Evolutionary conservation across 2,329 filamentous ascomycete genomes (phyloP).

Genomic region (Huntiella abstrusa): DNA sequence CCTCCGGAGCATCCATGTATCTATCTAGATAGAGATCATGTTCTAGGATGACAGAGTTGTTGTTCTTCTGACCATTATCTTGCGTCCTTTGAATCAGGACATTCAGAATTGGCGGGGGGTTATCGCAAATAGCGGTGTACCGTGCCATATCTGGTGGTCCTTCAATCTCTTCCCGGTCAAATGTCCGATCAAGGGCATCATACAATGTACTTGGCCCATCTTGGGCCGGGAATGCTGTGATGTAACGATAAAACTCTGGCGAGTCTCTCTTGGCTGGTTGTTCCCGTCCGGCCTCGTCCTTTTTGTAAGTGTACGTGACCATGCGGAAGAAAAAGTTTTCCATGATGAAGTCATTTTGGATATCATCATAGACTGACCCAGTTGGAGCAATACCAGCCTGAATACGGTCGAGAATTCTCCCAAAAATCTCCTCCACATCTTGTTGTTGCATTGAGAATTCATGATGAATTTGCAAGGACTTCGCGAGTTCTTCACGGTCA

Average conservation of each 20-base stretch:
- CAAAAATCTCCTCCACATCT: slow-evolving; percentile 90
- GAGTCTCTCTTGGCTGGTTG: slow-evolving; percentile 11
- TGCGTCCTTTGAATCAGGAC: slow-evolving; percentile 74
- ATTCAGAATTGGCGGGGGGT: slow-evolving; percentile 70
- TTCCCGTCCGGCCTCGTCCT: slow-evolving; percentile 18
- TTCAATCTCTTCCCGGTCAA: slow-evolving; percentile 59
- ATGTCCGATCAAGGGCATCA: slow-evolving; percentile 66
- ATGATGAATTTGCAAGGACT: slow-evolving; percentile 20
- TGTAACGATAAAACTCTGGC: slow-evolving; percentile 36
- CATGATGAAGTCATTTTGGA: slow-evolving; percentile 68
- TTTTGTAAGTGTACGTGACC: slow-evolving; percentile 39
- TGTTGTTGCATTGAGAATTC: slow-evolving; percentile 39
- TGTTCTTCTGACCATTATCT: slow-evolving; percentile 56
- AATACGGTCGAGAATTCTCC: slow-evolving; percentile 77
- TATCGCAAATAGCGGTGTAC: slow-evolving; percentile 49
- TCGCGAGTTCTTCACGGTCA: slow-evolving; percentile 18
- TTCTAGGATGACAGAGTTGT: slow-evolving; percentile 58
- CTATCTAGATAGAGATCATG: slow-evolving; percentile 73
- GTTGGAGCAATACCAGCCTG: slow-evolving; percentile 66
- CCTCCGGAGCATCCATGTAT: slow-evolving; percentile 53
- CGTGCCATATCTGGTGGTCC: slow-evolving; percentile 37
- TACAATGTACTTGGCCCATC: slow-evolving; percentile 47
- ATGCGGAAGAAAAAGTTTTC: slow-evolving; percentile 46
- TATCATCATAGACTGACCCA: slow-evolving; percentile 42
- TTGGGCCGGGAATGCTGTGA: slow-evolving; percentile 39